Evolutionary conservation across 768 basidiomycete genomes (phyloP), one percentile per base, ranked within the genome.

Genomic region (Leccinum sublutescens): DNA sequence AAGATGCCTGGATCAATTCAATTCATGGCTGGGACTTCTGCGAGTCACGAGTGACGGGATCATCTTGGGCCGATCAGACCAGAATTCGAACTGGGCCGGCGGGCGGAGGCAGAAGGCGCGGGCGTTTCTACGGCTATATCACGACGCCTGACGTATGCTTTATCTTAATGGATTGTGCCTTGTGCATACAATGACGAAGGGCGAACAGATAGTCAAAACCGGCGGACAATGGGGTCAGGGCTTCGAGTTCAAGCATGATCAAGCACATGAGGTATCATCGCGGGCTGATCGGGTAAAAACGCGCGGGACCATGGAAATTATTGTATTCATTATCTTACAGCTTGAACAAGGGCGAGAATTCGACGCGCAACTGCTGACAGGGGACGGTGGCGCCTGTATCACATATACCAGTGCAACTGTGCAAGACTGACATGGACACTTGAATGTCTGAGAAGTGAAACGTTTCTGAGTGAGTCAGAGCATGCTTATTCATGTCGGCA

Each of bases 161-260:
- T 45, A 33, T 48, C 33, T 27, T 21, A 23, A 52, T 50, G 52
- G 38, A 34, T 17, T 36, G 21, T 19, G 19, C 47, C 23, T 45
- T 33, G 43, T 29, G 25, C 10, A 5, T 27, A n/a, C 50, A 29
- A 52, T 52, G 51, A 21, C 57, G 54, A 56, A 55, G 27, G 33
- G 53, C 34, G 43, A 64, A 54, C 31, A 36, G 1, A 31, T 31
- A 7, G 40, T 63, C 61, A 38, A 66, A 67, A 64, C 9, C 33
- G 58, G 66, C 66, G 62, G 58, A 66, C 66, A 66, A 66, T 66
- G 65, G 57, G 19, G 4, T 45, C 19, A 11, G 14, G 38, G 29
- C 9, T 62, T 52, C 48, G 50, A 23, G 48, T 2, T 51, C 50
- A 7, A 54, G 33, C 11, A 19, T 45, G 43, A 12, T 36, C 52